Conservation (phyloP, 2,329 filamentous ascomycete species). For the Colletotrichum sp. region DNA sequence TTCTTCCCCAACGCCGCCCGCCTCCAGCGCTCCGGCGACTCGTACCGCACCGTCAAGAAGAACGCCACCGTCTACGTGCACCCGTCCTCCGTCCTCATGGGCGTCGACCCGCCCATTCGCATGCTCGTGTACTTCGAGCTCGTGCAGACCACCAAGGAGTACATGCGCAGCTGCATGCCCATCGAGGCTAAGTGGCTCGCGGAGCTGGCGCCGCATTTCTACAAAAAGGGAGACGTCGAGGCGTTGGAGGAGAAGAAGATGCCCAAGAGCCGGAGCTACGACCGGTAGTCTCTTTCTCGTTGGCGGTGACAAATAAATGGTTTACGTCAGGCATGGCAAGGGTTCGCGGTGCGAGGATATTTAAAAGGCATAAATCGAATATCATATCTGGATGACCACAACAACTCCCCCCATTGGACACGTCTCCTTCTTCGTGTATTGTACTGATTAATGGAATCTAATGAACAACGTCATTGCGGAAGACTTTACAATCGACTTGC, state of each 20-base stretch:
- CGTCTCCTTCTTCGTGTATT: fast-evolving
- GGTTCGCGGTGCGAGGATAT: not conserved
- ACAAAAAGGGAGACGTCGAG: constrained; percentile 91
- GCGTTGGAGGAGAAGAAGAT: constrained; percentile 76
- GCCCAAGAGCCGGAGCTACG: constrained; percentile 38
- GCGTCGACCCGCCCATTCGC: constrained; percentile 75
- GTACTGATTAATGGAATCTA: fast-evolving
- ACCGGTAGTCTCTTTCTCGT: not conserved
- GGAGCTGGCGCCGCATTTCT: constrained; percentile 92
- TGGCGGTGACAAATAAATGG: fast-evolving
- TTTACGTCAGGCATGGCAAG: not conserved
- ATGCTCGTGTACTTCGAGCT: constrained; percentile 89
- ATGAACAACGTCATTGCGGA: fast-evolving
- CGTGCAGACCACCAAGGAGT: constrained; percentile 86
- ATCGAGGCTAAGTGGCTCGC: constrained; percentile 84
- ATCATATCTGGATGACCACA: not conserved
- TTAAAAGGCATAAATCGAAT: not conserved
- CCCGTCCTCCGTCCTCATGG: constrained; percentile 81
- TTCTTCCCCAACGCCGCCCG: constrained; percentile 95
- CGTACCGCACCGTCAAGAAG: constrained; percentile 91
- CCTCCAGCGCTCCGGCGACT: constrained; percentile 82
- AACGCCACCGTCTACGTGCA: constrained; percentile 91
- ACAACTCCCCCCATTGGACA: fast-evolving
- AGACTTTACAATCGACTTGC: not conserved
- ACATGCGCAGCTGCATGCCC: constrained; percentile 87